A percentile compares a stretch with the other conserved stretches of the same genome.
phyloP scores from a whole-genome alignment of 192 early-diverging fungal species.

The Backusella luteola region DNA sequence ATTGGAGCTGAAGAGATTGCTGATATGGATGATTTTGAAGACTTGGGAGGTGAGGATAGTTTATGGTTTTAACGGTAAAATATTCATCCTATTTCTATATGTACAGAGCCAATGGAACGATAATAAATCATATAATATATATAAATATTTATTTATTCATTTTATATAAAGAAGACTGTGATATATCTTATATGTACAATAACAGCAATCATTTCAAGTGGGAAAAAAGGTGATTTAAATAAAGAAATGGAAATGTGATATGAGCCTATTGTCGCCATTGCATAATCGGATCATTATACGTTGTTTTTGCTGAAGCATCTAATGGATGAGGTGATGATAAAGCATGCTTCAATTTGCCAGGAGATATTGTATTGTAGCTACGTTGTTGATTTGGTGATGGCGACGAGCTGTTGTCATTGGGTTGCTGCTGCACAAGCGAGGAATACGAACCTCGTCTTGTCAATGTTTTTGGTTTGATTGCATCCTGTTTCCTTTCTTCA shows the following conservation, averaged over 20 bases:
- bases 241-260: neutral
- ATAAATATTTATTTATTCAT: too few species aligned
- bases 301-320: neutral
- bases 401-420: neutral
- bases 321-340: conserved; percentile 8
- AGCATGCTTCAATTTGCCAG: neutral
- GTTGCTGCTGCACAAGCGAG: neutral
- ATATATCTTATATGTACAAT: neutral
- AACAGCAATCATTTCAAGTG: neutral
- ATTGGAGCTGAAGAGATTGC: neutral
- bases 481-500: neutral
- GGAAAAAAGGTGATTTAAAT: neutral
- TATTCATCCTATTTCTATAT: neutral
- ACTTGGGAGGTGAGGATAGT: conserved; percentile 15
- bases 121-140: neutral
- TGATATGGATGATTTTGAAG: conserved; percentile 12
- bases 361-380: neutral
- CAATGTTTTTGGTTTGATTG: neutral
- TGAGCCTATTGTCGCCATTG: neutral
- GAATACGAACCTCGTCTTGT: neutral
- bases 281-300: neutral
- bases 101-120: neutral
- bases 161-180: neutral
- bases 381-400: neutral
- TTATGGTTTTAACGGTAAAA: neutral